Conservation (phyloP, 2,329 filamentous ascomycete species). For the Chaetomium globosum region DNA sequence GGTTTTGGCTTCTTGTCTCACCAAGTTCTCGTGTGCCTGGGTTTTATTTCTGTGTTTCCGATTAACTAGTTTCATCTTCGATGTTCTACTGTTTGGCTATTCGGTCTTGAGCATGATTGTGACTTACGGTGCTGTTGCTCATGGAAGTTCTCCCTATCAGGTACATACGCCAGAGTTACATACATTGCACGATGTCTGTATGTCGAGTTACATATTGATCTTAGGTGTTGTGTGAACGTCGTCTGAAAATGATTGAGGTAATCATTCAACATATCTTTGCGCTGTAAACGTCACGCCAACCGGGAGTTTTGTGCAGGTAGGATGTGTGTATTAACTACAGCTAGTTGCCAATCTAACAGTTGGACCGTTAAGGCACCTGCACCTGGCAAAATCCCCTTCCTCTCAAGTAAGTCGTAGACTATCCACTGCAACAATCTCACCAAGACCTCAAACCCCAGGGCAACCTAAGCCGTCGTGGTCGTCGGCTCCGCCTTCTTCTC, state of each 20-base stretch:
- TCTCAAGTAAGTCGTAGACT: neutral
- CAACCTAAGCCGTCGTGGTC: neutral
- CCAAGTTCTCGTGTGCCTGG: neutral
- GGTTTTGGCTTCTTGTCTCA: neutral
- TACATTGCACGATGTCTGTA: neutral
- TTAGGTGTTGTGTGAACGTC: no score
- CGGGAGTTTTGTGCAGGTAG: no score
- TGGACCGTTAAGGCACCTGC: neutral
- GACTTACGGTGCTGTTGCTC: neutral
- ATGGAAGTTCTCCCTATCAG: neutral
- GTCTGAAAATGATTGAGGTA: no score
- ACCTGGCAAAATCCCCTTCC: no score
- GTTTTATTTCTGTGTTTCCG: neutral
- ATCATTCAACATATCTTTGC: neutral
- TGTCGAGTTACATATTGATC: neutral
- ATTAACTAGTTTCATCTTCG: neutral
- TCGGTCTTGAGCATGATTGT: neutral
- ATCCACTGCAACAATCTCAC: neutral
- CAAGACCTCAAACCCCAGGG: neutral
- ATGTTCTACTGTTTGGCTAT: neutral
- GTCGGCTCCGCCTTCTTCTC: slow-evolving; percentile 19
- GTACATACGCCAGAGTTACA: neutral
- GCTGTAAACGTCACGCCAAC: no score
- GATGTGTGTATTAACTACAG: neutral
- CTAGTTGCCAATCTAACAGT: neutral